Evolutionary conservation across 192 early-diverging fungal species (phyloP).

Genomic region (Coemansia asiatica): DNA sequence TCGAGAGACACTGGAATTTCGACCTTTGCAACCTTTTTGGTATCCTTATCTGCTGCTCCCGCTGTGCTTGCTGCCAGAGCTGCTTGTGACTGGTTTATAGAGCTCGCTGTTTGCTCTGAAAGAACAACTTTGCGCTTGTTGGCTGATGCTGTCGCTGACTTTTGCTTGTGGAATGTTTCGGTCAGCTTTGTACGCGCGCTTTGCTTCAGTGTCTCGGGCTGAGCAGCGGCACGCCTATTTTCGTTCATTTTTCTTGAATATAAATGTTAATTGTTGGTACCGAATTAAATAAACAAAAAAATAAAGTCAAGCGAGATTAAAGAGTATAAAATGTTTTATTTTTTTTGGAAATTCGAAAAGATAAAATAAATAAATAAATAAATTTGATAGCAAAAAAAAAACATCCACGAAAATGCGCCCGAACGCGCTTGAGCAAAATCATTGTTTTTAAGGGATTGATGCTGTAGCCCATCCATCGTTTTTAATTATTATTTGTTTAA

Average conservation of each 20-base stretch:
- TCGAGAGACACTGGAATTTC: conserved; percentile 47
- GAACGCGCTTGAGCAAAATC: neutral
- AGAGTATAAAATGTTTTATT: too few species aligned
- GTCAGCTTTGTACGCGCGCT: conserved; percentile 29
- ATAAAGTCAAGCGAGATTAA: neutral
- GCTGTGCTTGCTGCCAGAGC: neutral
- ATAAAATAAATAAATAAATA: conserved; percentile 12
- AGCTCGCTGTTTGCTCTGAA: conserved; percentile 31
- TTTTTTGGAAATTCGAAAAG: neutral
- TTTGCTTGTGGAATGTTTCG: conserved; percentile 39
- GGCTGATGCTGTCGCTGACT: conserved; percentile 12
- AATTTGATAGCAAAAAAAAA: neutral
- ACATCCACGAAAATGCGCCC: conserved; percentile 5
- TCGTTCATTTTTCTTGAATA: conserved; percentile 27
- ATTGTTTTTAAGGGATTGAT: neutral
- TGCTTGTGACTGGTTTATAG: conserved; percentile 27
- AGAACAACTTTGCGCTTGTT: conserved; percentile 38
- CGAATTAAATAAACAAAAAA: neutral
- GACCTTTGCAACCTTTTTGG: conserved; percentile 36
- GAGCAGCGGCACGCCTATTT: conserved; percentile 17
- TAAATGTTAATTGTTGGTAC: neutral
- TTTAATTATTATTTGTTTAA: neutral
- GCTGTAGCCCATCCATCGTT: neutral
- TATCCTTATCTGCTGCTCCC: conserved; percentile 29
- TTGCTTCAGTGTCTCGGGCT: conserved; percentile 20